phyloP scores from a whole-genome alignment of 2,329 filamentous ascomycete genomes.

The Ascocoryne sarcoides region DNA sequence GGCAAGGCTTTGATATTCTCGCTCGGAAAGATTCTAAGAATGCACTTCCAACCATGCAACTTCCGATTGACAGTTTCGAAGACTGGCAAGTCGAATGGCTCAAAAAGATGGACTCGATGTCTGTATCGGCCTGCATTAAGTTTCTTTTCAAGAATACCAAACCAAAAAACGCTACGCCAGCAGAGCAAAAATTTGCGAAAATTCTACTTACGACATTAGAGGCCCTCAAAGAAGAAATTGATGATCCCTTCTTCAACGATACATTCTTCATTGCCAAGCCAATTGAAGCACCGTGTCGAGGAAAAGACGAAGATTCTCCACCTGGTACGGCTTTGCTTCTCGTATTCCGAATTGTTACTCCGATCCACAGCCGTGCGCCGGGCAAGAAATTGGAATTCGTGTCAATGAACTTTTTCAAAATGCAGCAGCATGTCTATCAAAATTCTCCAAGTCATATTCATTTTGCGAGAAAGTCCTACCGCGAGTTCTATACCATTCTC shows the following conservation, averaged over 20 bases:
- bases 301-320: constrained; percentile 17
- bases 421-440: constrained; percentile 53
- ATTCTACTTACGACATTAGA: background rate
- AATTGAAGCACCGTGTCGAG: constrained; percentile 35
- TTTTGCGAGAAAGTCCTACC: constrained; percentile 52
- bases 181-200: constrained; percentile 26
- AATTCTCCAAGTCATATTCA: constrained; percentile 45
- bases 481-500: constrained; percentile 15
- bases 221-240: constrained; percentile 30
- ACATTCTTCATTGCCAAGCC: constrained; percentile 36
- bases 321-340: constrained; percentile 35
- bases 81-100: constrained; percentile 47
- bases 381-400: constrained; percentile 48
- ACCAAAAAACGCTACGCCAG: constrained; percentile 30
- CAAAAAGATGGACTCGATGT: constrained; percentile 34
- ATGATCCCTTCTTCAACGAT: constrained; percentile 38
- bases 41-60: constrained; percentile 49
- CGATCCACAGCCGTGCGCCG: constrained; percentile 46
- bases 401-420: constrained; percentile 56
- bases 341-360: constrained; percentile 52
- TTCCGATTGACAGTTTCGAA: constrained; percentile 45
- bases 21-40: constrained; percentile 39
- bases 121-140: constrained; percentile 36
- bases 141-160: constrained; percentile 29
- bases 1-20: constrained; percentile 27